A percentile compares a stretch with the other conserved stretches of the same genome.
Evolutionary conservation across 2,329 filamentous ascomycete genomes (phyloP).

Genomic region (Alternaria sp.): DNA sequence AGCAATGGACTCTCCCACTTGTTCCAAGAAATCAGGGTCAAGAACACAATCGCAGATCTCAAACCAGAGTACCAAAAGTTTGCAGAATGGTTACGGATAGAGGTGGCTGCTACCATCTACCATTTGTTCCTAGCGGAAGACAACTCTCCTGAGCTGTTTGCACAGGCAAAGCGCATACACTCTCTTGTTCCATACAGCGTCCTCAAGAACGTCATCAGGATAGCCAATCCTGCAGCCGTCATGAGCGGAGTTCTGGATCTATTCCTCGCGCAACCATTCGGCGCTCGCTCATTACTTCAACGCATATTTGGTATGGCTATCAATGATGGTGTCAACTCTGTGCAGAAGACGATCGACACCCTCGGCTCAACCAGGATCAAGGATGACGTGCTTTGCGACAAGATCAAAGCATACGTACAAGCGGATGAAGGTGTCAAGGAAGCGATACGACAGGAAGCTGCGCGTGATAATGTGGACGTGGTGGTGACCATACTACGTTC

Average conservation of each 20-base stretch:
- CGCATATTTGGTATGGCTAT: constrained; percentile 92
- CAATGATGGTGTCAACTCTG: constrained; percentile 85
- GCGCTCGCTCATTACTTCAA: constrained; percentile 87
- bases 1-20: constrained; percentile 89
- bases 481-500: constrained; percentile 85
- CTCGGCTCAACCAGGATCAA: constrained; percentile 75
- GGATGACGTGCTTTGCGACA: constrained; percentile 80
- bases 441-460: constrained; percentile 76
- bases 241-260: constrained; percentile 96
- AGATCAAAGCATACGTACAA: constrained; percentile 81
- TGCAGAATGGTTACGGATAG: constrained; percentile 96
- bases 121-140: constrained; percentile 97
- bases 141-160: constrained; percentile 95
- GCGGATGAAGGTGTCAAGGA: constrained; percentile 78
- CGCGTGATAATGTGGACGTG: constrained; percentile 78
- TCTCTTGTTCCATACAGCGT: constrained; percentile 92
- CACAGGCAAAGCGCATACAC: constrained; percentile 92
- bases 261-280: constrained; percentile 94
- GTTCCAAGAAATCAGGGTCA: constrained; percentile 91
- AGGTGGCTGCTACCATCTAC: constrained; percentile 95
- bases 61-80: constrained; percentile 98
- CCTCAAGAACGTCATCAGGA: constrained; percentile 95
- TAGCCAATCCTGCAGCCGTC: constrained; percentile 94
- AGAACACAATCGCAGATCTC: constrained; percentile 84
- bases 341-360: constrained; percentile 85